Conservation (phyloP, 805 yeast genomes). For the Candida oleophila region DNA sequence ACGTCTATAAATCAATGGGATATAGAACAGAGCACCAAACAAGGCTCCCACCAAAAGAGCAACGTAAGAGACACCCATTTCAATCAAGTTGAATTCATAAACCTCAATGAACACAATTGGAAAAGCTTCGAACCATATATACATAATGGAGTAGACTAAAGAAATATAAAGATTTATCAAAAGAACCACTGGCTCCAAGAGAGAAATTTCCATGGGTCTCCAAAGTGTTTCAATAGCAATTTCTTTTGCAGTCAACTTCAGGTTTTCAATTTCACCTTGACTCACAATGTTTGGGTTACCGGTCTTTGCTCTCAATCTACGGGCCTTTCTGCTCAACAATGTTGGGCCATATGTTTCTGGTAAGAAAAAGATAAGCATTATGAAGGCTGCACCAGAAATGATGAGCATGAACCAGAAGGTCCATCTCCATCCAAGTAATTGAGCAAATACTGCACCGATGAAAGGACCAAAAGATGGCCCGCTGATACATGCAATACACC, state of each 20-base stretch:
- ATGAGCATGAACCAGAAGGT: constrained; percentile 51
- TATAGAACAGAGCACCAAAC: constrained; percentile 33
- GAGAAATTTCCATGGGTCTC: constrained; percentile 50
- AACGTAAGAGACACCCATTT: constrained; percentile 47
- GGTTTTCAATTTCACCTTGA: constrained; percentile 36
- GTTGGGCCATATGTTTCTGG: constrained; percentile 52
- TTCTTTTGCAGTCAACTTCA: constrained; percentile 17
- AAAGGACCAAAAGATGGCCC: constrained; percentile 61
- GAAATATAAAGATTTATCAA: constrained; percentile 53
- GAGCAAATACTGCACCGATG: constrained; percentile 51
- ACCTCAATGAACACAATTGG: constrained; percentile 51
- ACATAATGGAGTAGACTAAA: constrained; percentile 50
- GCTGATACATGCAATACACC: constrained; percentile 54
- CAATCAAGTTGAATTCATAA: constrained; percentile 47
- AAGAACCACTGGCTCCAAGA: constrained; percentile 56
- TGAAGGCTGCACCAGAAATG: constrained; percentile 33
- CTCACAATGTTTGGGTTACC: constrained; percentile 46
- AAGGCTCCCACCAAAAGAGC: constrained; percentile 46
- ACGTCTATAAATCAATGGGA: constrained; percentile 22
- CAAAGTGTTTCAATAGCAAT: constrained; percentile 33
- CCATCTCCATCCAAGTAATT: constrained; percentile 50
- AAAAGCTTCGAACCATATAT: constrained; percentile 60
- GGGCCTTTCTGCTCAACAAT: constrained; percentile 47
- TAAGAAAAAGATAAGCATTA: constrained; percentile 37
- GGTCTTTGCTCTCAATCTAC: constrained; percentile 47